These are phyloP conservation scores for Trypanosoma cruzi DNA, from an alignment of 208 protist species.

Conservation along the genomic window DNA sequence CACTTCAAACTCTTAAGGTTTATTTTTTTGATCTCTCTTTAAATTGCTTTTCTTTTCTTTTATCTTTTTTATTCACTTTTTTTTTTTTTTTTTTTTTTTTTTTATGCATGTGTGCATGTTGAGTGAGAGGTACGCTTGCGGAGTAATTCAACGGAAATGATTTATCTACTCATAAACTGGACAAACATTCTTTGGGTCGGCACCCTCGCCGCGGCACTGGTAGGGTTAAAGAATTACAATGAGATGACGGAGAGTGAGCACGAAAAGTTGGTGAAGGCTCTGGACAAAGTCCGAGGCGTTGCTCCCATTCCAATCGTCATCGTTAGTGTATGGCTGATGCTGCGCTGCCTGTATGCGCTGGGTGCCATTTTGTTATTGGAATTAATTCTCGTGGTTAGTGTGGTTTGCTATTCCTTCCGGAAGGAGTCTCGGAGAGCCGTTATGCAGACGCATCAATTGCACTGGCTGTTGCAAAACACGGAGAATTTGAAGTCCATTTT, in stretches of 20 bases:
- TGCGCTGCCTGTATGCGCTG: slow-evolving; percentile 52
- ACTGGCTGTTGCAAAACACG: slow-evolving; percentile 39
- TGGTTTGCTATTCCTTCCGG: slow-evolving; percentile 44
- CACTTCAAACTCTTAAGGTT: no score
- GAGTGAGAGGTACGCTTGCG: neutral
- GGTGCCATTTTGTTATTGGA: slow-evolving; percentile 66
- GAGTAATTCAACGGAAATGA: slow-evolving; percentile 27
- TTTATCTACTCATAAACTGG: slow-evolving; percentile 47
- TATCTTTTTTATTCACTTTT: no score
- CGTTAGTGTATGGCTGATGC: slow-evolving; percentile 39
- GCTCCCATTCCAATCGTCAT: slow-evolving; percentile 31
- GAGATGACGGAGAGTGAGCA: slow-evolving; percentile 32
- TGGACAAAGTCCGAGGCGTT: slow-evolving; percentile 23
- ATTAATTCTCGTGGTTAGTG: slow-evolving; percentile 44
- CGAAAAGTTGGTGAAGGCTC: slow-evolving; percentile 20
- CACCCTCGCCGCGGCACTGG: slow-evolving; percentile 33
- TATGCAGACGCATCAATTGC: slow-evolving; percentile 40
- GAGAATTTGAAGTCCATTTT: slow-evolving; percentile 47
- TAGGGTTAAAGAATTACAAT: slow-evolving; percentile 32
- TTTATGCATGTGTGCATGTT: neutral
- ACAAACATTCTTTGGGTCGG: slow-evolving; percentile 51
- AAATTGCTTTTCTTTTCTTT: no score
- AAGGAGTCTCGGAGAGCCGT: slow-evolving; percentile 31
- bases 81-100: no score
- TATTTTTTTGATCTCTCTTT: neutral